Base-by-base conservation (phyloP, 352 stramenopile species). In the Globisporangium canariense region DNA sequence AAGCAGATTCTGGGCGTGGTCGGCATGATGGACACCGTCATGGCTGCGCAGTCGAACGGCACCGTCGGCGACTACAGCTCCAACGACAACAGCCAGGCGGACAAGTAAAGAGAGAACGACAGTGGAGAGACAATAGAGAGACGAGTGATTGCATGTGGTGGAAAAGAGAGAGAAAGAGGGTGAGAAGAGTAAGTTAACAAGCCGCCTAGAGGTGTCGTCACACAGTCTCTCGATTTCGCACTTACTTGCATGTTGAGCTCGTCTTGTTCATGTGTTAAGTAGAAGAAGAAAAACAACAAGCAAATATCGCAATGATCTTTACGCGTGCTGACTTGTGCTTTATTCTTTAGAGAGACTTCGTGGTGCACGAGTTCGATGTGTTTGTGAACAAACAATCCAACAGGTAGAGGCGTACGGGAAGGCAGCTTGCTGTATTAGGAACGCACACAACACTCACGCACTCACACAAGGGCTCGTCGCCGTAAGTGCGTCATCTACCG, bases 21-120 rank as follows among this genome's bases (percentile, higher is more conserved):
- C 49, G 91, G 91, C 40, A 94, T 96, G 81, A 81, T 97, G 74
- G 91, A 97, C 68, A 86, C 78, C 41, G 78, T 97, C 52, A 92
- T 97, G 79, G 90, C 83, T 38, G 82, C 85, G 60, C 87, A 92
- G 64, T 83, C 87, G 20, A 93, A 89, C 54, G 77, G 79, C 59
- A 86, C 77, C 2, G 38, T 86, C 57, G 61, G 56, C 32, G 72
- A 58, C 45, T 65, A 38, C 32, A n/a, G 14, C 14, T n/a, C 13
- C 41, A 67, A 58, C 41, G 65, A 67, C 53, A 59, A 65, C 38
- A 60, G 50, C 41, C 55, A 73, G 30, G 32, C 58, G 18, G 66
- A 65, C n/a, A 53, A 76, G 56, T 57, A 71, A 61, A 50, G 8
- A 18, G 28, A 51, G n/a, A 14, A 45, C 3, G 36, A 41, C 45